Evolutionary conservation across 371 early-diverging fungal species (phyloP).

Genomic region (Mucor lusitanicus): DNA sequence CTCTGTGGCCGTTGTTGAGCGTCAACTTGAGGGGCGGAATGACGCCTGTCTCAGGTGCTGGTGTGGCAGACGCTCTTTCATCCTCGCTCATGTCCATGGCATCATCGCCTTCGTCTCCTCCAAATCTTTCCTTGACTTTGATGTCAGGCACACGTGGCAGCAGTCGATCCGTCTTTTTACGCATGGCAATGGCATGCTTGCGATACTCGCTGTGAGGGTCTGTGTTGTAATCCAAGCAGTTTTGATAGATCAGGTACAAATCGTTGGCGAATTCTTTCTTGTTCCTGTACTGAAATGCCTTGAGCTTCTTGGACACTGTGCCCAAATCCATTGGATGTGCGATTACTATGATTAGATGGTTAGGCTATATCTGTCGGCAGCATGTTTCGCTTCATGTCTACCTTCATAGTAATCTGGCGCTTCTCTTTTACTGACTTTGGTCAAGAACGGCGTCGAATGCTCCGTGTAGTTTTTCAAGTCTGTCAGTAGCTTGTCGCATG

Average conservation of each 20-base stretch:
- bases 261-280: slow-evolving; percentile 79
- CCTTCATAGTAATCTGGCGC: slow-evolving; percentile 93
- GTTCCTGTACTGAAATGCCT: slow-evolving; percentile 65
- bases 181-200: slow-evolving; percentile 81
- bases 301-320: slow-evolving; percentile 80
- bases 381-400: slow-evolving; percentile 3
- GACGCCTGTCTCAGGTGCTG: not conserved
- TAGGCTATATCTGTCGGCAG: not conserved
- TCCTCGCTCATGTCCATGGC: slow-evolving; percentile 39
- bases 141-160: slow-evolving; percentile 82
- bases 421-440: slow-evolving; percentile 88
- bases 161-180: slow-evolving; percentile 68
- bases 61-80: slow-evolving; percentile 4
- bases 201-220: slow-evolving; percentile 77
- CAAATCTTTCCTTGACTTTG: slow-evolving; percentile 57
- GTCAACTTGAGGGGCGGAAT: not conserved
- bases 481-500: slow-evolving; percentile 81
- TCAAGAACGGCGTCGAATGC: slow-evolving; percentile 85
- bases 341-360: slow-evolving; percentile 57
- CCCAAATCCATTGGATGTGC: slow-evolving; percentile 89
- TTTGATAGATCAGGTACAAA: slow-evolving; percentile 77
- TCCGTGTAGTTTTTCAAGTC: slow-evolving; percentile 78
- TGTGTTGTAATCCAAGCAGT: slow-evolving; percentile 83
- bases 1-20: not conserved
- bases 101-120: slow-evolving; percentile 42